Percentiles rank a stretch among this genome's conserved stretches.
These are phyloP conservation scores for Vitis hybrid DNA, from an alignment of 177 flowering plant species.

Conservation along the genomic window DNA sequence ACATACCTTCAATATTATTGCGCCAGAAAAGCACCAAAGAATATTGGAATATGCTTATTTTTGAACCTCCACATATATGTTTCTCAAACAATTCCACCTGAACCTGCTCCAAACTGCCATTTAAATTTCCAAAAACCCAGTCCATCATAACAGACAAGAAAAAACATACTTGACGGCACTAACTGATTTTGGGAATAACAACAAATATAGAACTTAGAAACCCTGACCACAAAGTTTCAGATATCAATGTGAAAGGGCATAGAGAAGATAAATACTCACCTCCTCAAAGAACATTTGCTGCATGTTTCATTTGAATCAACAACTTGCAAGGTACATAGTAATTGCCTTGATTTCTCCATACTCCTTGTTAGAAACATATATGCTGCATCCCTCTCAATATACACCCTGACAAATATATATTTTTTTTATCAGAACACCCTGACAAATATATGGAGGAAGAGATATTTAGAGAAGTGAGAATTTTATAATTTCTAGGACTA, in stretches of 20 bases:
- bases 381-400: constrained; percentile 27
- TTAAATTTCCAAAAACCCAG: constrained; percentile 34
- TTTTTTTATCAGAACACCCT: no score
- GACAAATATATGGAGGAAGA: background rate
- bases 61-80: constrained; percentile 52
- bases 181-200: no score
- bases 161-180: background rate
- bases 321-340: constrained; percentile 40
- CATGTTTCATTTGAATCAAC: constrained; percentile 22
- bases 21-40: constrained; percentile 55
- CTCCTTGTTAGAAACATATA: constrained; percentile 59
- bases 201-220: no score
- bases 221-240: background rate
- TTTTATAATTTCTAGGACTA: background rate
- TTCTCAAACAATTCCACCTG: constrained; percentile 58
- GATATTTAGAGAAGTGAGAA: constrained; percentile 3
- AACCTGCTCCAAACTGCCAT: constrained; percentile 82
- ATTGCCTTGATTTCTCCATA: constrained; percentile 50
- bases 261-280: constrained; percentile 32
- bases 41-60: constrained; percentile 55
- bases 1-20: constrained; percentile 41
- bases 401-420: constrained; percentile 33
- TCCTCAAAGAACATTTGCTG: constrained; percentile 33
- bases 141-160: constrained; percentile 19
- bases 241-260: background rate